These are phyloP conservation scores for Suillus cothurnatus DNA, from an alignment of 768 basidiomycete species.

Conservation along the genomic window DNA sequence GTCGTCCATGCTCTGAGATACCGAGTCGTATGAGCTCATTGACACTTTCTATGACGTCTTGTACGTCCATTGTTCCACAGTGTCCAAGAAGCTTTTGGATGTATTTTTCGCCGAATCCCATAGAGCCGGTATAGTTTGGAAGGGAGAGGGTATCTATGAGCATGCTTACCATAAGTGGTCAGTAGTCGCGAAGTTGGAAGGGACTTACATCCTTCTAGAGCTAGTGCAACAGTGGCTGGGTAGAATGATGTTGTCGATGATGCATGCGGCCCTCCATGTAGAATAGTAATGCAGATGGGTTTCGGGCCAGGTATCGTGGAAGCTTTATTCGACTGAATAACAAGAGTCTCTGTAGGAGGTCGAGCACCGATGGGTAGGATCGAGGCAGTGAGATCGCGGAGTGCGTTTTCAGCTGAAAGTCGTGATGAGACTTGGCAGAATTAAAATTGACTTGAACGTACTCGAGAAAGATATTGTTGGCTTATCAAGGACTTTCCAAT, in stretches of 20 bases:
- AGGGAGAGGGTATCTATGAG: slow-evolving; percentile 55
- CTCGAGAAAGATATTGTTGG: slow-evolving; percentile 42
- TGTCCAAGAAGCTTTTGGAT: slow-evolving; percentile 55
- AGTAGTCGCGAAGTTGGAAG: not conserved
- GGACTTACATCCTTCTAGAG: slow-evolving; percentile 61
- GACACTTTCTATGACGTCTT: slow-evolving; percentile 60
- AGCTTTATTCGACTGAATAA: slow-evolving; percentile 40
- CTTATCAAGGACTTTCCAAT: slow-evolving; percentile 47
- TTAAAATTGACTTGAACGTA: slow-evolving; percentile 27
- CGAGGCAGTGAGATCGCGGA: slow-evolving; percentile 43
- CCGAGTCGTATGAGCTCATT: slow-evolving; percentile 51
- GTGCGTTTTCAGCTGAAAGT: slow-evolving; percentile 42
- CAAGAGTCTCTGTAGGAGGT: slow-evolving; percentile 52
- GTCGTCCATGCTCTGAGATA: slow-evolving; percentile 51
- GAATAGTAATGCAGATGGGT: slow-evolving; percentile 51
- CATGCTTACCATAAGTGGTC: not conserved
- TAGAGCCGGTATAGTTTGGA: slow-evolving; percentile 70
- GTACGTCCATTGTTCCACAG: slow-evolving; percentile 67
- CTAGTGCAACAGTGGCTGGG: slow-evolving; percentile 45
- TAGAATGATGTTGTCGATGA: slow-evolving; percentile 50
- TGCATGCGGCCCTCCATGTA: slow-evolving; percentile 68
- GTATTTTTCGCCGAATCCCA: slow-evolving; percentile 66
- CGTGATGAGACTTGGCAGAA: not conserved
- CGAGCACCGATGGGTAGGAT: slow-evolving; percentile 54
- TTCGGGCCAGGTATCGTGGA: slow-evolving; percentile 18